These are phyloP conservation scores for Cercospora sesami DNA, from an alignment of 2,329 filamentous ascomycete genomes.

Conservation along the genomic window DNA sequence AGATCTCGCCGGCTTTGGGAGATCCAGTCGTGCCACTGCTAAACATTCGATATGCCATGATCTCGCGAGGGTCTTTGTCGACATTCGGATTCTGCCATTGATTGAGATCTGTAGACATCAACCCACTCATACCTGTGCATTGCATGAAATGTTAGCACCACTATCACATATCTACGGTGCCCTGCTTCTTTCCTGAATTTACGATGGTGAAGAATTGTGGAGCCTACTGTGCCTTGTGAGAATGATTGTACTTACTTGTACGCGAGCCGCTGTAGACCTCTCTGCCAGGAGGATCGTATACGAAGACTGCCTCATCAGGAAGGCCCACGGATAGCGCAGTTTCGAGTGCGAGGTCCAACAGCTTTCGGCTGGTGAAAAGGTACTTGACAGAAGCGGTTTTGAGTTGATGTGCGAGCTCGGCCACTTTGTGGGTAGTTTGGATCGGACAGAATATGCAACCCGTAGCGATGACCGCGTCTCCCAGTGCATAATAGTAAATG, in stretches of 20 bases:
- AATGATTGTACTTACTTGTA: background rate
- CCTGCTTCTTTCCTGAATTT: background rate
- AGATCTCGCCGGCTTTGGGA: slow-evolving; percentile 60
- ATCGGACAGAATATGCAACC: slow-evolving; percentile 19
- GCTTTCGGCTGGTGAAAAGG: slow-evolving; percentile 32
- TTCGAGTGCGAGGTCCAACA: slow-evolving; percentile 21
- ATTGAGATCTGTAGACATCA: slow-evolving; percentile 38
- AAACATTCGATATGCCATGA: slow-evolving; percentile 46
- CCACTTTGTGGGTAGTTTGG: slow-evolving; percentile 3
- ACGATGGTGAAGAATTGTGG: background rate
- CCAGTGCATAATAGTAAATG: slow-evolving; percentile 16
- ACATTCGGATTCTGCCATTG: slow-evolving; percentile 45
- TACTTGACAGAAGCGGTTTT: slow-evolving; percentile 28
- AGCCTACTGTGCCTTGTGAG: too few relatives aligned
- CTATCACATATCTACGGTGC: too few relatives aligned
- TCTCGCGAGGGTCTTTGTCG: slow-evolving; percentile 50
- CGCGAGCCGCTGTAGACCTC: background rate
- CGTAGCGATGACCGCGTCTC: slow-evolving; percentile 18
- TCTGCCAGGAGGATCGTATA: slow-evolving; percentile 39
- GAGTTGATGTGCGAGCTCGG: slow-evolving; percentile 8
- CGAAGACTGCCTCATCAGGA: slow-evolving; percentile 42
- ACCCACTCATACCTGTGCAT: background rate
- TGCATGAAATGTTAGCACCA: too few relatives aligned
- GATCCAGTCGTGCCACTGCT: slow-evolving; percentile 60
- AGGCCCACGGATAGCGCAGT: slow-evolving; percentile 45